Conservation (phyloP, 2,329 filamentous ascomycete species). For the Scedosporium dehoogii region DNA sequence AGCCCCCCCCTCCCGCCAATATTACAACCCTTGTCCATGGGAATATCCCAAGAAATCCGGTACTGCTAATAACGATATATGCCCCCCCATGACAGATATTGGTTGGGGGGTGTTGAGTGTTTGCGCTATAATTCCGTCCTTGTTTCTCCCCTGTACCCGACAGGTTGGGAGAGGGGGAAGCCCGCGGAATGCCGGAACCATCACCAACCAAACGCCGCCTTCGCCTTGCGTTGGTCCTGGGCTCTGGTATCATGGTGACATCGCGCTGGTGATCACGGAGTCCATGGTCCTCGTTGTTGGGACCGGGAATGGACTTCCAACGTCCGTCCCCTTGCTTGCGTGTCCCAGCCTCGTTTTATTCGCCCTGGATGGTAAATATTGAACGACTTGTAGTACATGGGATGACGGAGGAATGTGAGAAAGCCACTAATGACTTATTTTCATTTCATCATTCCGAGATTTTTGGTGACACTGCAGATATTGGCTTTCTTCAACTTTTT, state of each 20-base stretch:
- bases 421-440: too few species aligned
- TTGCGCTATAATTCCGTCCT: constrained; percentile 1
- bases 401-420: too few species aligned
- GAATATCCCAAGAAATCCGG: too few species aligned
- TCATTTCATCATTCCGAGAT: not conserved
- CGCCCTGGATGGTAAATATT: too few species aligned
- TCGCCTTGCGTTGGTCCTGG: not conserved
- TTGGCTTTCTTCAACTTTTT: not conserved
- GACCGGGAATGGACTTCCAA: too few species aligned
- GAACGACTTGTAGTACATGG: too few species aligned
- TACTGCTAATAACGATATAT: too few species aligned
- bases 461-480: not conserved
- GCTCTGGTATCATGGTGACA: not conserved
- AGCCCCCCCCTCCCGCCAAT: too few species aligned
- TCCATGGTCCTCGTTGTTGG: not conserved
- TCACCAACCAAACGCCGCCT: not conserved
- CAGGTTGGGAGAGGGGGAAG: not conserved
- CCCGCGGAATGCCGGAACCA: not conserved
- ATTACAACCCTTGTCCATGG: too few species aligned
- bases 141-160: not conserved
- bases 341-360: too few species aligned
- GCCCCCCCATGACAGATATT: too few species aligned
- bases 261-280: not conserved
- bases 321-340: too few species aligned
- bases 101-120: not conserved